Percentiles rank a stretch among this genome's conserved stretches.
Evolutionary conservation across 2,329 filamentous ascomycete genomes (phyloP).

Genomic region (Neopestalotiopsis rosae): DNA sequence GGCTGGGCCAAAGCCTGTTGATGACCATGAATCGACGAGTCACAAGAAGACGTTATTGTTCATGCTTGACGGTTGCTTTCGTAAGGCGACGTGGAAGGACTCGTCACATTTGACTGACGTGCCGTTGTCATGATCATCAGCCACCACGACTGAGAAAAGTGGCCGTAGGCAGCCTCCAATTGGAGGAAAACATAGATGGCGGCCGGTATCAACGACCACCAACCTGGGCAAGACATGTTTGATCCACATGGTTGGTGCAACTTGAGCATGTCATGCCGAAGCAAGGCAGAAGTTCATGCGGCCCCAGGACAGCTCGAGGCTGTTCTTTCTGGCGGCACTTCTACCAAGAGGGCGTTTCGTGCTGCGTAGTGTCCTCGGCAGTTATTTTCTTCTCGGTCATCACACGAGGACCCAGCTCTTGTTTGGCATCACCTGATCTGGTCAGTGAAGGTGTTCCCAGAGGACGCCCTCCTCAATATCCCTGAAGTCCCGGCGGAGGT

Average conservation of each 20-base stretch:
- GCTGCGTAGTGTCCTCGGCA: background rate
- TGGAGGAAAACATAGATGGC: background rate
- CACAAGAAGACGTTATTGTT: background rate
- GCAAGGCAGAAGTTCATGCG: background rate
- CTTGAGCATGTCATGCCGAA: background rate
- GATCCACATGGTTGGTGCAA: background rate
- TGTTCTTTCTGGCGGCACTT: background rate
- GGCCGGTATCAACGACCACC: background rate
- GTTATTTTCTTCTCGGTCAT: background rate
- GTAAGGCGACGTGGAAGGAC: background rate
- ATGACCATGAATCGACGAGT: background rate
- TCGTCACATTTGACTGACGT: background rate
- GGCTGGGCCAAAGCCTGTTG: background rate
- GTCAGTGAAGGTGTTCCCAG: background rate
- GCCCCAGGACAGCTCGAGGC: background rate
- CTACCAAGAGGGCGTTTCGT: too few species aligned
- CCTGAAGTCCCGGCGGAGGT: background rate
- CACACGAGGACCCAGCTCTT: background rate
- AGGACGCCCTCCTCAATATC: background rate
- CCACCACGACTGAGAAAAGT: background rate
- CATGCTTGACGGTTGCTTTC: background rate
- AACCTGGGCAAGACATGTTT: background rate
- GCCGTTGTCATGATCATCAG: background rate
- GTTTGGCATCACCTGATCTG: background rate
- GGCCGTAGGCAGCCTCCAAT: background rate